These are phyloP conservation scores for Gynochthodes officinalis DNA, from an alignment of 257 asterid species.

Conservation along the genomic window DNA sequence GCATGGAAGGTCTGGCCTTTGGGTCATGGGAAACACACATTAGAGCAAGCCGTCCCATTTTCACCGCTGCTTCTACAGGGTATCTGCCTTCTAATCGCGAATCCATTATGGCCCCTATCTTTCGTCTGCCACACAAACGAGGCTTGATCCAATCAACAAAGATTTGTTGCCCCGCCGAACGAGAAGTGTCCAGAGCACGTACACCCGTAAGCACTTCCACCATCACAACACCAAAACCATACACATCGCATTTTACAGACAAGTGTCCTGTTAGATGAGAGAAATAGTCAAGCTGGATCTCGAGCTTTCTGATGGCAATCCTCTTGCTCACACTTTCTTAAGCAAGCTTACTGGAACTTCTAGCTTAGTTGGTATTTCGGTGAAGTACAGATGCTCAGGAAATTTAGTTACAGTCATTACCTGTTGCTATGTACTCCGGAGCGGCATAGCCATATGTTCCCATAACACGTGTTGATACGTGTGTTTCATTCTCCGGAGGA, in stretches of 20 bases:
- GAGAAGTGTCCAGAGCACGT: conserved; percentile 38
- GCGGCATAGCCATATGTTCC: conserved; percentile 67
- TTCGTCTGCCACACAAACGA: conserved; percentile 36
- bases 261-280: conserved; percentile 43
- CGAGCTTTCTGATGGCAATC: neutral
- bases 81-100: conserved; percentile 50
- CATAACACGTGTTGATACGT: conserved; percentile 43
- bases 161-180: conserved; percentile 38
- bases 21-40: conserved; percentile 46
- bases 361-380: neutral
- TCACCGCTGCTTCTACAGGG: conserved; percentile 46
- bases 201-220: conserved; percentile 64
- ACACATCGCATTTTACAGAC: conserved; percentile 62
- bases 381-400: neutral
- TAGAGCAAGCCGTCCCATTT: conserved; percentile 51
- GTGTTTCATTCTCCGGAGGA: conserved; percentile 50
- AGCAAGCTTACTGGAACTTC: neutral
- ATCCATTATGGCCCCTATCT: conserved; percentile 49
- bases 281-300: neutral
- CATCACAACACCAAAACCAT: conserved; percentile 61
- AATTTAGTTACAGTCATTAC: conserved; percentile 18
- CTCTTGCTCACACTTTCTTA: neutral
- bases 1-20: conserved; percentile 57
- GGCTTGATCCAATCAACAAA: conserved; percentile 63
- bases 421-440: conserved; percentile 63